phyloP scores from a whole-genome alignment of 306 rosid genomes.

The Cucurbita pepo region DNA sequence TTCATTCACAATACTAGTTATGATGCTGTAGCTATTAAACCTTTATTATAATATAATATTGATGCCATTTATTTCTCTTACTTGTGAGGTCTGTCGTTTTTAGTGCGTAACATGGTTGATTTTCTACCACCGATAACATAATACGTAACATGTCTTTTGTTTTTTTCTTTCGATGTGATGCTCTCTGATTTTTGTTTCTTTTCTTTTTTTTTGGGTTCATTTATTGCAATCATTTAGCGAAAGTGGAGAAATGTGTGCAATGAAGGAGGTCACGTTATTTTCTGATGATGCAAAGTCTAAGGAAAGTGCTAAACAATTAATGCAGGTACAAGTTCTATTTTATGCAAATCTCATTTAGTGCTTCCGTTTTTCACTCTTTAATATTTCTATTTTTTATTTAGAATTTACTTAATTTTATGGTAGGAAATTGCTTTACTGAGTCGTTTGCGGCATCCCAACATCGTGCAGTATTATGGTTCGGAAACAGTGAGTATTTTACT shows the following conservation, averaged over 20 bases:
- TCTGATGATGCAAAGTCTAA: conserved; percentile 91
- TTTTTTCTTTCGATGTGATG: conserved; percentile 1
- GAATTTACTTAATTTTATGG: neutral
- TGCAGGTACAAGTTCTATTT: conserved; percentile 43
- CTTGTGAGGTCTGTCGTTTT: neutral
- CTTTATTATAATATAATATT: neutral
- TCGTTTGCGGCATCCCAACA: conserved; percentile 91
- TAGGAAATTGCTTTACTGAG: conserved; percentile 90
- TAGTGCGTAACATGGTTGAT: neutral
- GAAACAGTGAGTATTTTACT: conserved; percentile 51
- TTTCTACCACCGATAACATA: neutral
- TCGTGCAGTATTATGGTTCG: conserved; percentile 90
- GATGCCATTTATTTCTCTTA: neutral
- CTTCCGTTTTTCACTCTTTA: neutral
- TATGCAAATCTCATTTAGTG: neutral
- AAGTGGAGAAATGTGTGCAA: conserved; percentile 97
- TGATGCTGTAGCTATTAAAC: neutral
- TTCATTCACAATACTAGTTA: neutral
- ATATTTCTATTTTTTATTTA: conserved; percentile 15
- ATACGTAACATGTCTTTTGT: neutral
- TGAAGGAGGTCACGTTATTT: conserved; percentile 97
- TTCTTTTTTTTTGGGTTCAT: neutral
- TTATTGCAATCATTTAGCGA: conserved; percentile 35
- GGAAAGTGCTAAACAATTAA: conserved; percentile 93
- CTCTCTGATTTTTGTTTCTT: neutral